phyloP scores from a whole-genome alignment of 768 basidiomycete species.

The Lepiota brunneoincarnata region DNA sequence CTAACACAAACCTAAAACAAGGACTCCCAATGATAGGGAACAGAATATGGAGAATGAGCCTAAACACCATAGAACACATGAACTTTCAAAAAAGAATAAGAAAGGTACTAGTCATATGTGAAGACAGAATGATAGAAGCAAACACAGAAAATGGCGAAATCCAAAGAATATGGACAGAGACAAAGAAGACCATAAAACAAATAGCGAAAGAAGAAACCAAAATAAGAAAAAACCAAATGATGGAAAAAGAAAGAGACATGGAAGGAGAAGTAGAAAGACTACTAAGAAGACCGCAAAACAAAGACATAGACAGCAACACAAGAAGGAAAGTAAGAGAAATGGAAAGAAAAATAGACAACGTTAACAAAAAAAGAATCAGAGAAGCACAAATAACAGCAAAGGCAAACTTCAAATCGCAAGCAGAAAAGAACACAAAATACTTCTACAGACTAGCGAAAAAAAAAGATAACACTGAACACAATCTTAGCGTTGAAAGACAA shows the following conservation, averaged over 20 bases:
- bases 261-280: background rate
- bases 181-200: background rate
- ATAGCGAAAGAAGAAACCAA: background rate
- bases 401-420: background rate
- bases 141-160: background rate
- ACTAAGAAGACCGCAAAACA: background rate
- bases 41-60: slow-evolving; percentile 30
- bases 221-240: background rate
- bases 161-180: background rate
- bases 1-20: no score
- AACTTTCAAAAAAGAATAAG: slow-evolving; percentile 2
- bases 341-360: background rate
- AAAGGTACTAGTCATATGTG: background rate
- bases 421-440: background rate
- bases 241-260: background rate
- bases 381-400: background rate
- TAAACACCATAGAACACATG: slow-evolving; percentile 18
- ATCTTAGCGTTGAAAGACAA: background rate
- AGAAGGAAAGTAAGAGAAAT: background rate
- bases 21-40: slow-evolving; percentile 25
- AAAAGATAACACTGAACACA: background rate
- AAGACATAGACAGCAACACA: background rate
- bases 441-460: background rate
- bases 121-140: background rate
- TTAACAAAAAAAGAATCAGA: background rate